Percentiles rank a stretch among this genome's conserved stretches.
Evolutionary conservation across 2,329 filamentous ascomycete species (phyloP).

Genomic region (Raffaelea ambrosiae): DNA sequence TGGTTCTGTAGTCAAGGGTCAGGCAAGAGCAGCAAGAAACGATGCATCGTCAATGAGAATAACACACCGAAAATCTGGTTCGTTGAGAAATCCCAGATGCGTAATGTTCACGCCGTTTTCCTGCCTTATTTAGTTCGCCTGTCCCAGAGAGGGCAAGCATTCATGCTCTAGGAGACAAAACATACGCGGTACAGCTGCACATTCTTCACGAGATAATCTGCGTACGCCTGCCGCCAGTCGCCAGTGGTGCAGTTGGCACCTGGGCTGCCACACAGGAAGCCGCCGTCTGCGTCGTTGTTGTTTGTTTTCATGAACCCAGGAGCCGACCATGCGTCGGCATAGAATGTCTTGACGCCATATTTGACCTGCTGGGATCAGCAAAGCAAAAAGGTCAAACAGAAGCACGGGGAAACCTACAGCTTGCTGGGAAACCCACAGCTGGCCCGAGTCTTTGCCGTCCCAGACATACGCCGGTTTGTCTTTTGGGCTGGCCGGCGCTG

Average conservation of each 20-base stretch:
- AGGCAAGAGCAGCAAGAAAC: not conserved
- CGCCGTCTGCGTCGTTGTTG: conserved; percentile 24
- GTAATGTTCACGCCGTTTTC: conserved; percentile 16
- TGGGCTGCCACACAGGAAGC: conserved; percentile 25
- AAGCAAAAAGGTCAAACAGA: too few relatives aligned
- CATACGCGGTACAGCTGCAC: conserved; percentile 11
- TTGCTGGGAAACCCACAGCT: conserved; percentile 33
- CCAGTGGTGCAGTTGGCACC: conserved; percentile 20
- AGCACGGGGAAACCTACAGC: conserved; percentile 13
- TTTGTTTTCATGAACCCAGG: conserved; percentile 34
- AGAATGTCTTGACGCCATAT: conserved; percentile 24
- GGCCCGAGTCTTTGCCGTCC: conserved; percentile 26
- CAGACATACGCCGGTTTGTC: conserved; percentile 21
- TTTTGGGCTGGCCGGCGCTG: conserved; percentile 20
- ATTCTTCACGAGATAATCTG: conserved; percentile 28
- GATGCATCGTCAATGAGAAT: too few relatives aligned
- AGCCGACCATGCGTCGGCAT: conserved; percentile 31
- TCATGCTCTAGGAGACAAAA: too few relatives aligned
- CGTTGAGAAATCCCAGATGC: conserved; percentile 22
- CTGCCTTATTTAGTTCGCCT: not conserved
- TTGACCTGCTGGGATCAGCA: not conserved
- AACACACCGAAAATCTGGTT: conserved; percentile 18
- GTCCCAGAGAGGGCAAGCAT: too few relatives aligned
- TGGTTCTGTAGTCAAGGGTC: conserved; percentile 12
- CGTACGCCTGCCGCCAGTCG: conserved; percentile 33